These are phyloP conservation scores for Phytopythium helicoides DNA, from an alignment of 352 stramenopile species.

Conservation along the genomic window DNA sequence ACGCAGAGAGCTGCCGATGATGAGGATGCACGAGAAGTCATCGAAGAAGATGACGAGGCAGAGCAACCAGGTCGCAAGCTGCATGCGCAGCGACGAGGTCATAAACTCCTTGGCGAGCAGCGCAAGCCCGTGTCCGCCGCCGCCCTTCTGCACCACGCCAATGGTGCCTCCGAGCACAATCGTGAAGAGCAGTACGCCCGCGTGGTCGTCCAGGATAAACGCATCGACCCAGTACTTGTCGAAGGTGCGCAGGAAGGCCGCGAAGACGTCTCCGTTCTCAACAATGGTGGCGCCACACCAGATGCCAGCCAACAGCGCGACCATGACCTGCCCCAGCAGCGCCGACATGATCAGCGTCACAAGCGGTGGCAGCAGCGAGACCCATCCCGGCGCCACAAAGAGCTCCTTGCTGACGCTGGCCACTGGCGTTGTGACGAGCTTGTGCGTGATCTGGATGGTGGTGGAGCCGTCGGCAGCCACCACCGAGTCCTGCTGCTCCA, in stretches of 20 bases:
- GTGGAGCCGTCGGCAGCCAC: constrained; percentile 3
- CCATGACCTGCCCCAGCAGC: constrained; percentile 71
- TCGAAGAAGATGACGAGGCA: constrained; percentile 92
- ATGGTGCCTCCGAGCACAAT: constrained; percentile 88
- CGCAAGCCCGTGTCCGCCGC: constrained; percentile 82
- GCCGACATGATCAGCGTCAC: constrained; percentile 79
- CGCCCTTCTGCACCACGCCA: constrained; percentile 86
- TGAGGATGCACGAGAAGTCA: constrained; percentile 91
- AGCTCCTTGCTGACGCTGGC: constrained; percentile 33
- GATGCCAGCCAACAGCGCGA: constrained; percentile 80
- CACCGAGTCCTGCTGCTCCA: constrained; percentile 2
- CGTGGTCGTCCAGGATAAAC: constrained; percentile 81
- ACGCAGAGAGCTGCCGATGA: constrained; percentile 86
- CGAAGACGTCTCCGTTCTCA: constrained; percentile 67
- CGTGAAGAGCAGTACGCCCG: constrained; percentile 87
- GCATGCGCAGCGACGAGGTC: constrained; percentile 79
- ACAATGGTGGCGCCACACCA: constrained; percentile 87
- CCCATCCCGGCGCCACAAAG: constrained; percentile 65
- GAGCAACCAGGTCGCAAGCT: constrained; percentile 80
- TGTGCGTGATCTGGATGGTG: constrained; percentile 16
- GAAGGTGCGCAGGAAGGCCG: constrained; percentile 79
- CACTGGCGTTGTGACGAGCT: constrained; percentile 19
- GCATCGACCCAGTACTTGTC: constrained; percentile 87
- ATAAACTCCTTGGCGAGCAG: constrained; percentile 78
- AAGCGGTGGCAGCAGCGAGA: constrained; percentile 69